phyloP scores from a whole-genome alignment of 2,329 filamentous ascomycete species.

The Exophiala alcalophila region DNA sequence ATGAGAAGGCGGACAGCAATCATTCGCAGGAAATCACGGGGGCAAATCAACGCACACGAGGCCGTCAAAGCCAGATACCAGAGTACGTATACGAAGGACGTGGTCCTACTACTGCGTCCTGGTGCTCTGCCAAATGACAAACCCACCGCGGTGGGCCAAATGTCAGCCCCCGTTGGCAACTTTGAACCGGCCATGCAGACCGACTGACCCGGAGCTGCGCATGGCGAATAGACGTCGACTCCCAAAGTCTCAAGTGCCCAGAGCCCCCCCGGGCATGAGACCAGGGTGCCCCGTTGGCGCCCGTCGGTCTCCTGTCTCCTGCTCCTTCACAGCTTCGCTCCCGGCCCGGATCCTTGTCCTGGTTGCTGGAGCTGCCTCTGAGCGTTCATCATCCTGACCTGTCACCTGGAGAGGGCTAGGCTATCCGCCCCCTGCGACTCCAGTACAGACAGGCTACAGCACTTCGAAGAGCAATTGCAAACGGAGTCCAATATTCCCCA shows the following conservation, averaged over 20 bases:
- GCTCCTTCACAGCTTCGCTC: too few relatives aligned
- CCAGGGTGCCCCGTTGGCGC: not conserved
- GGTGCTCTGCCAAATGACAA: too few relatives aligned
- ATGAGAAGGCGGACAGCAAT: slow-evolving; percentile 7
- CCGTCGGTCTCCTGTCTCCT: not conserved
- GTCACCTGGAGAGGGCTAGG: slow-evolving; percentile 2
- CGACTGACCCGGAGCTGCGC: not conserved
- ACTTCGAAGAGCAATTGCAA: too few relatives aligned
- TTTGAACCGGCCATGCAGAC: too few relatives aligned
- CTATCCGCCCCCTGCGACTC: slow-evolving; percentile 2
- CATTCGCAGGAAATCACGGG: slow-evolving; percentile 5
- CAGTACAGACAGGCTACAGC: too few relatives aligned
- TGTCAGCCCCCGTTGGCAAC: not conserved
- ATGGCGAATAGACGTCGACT: slow-evolving; percentile 2
- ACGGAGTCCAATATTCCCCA: too few relatives aligned
- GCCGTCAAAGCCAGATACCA: too few relatives aligned
- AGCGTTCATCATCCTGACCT: not conserved
- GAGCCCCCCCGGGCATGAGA: too few relatives aligned
- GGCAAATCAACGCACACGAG: slow-evolving; percentile 10
- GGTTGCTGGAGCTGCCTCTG: slow-evolving; percentile 1
- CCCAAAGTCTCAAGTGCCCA: too few relatives aligned
- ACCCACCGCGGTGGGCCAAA: not conserved
- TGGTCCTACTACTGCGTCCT: too few relatives aligned
- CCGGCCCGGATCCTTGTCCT: too few relatives aligned
- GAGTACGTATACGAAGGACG: too few relatives aligned